Percentiles rank a stretch among this genome's conserved stretches.
Evolutionary conservation across 2,329 filamentous ascomycete species (phyloP).

Genomic region (Pezicula neosporulosa): DNA sequence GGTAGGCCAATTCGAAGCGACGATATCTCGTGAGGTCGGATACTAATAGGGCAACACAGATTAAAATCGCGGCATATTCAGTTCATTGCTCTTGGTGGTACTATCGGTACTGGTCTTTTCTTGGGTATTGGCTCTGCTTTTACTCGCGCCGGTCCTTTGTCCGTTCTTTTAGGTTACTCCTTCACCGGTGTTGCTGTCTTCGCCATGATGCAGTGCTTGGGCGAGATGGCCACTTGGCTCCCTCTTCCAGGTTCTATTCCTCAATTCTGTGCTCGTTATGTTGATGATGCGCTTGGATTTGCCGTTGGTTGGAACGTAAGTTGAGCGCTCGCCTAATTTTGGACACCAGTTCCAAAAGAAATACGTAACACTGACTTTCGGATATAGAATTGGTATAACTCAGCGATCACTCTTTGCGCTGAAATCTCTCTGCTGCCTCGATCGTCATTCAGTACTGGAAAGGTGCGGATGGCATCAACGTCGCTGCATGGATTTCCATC

Average conservation of each 20-base stretch:
- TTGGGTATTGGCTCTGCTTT: constrained; percentile 51
- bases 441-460: constrained; percentile 47
- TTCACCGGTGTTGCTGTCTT: constrained; percentile 49
- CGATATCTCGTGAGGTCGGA: not conserved
- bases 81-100: constrained; percentile 57
- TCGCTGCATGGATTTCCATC: constrained; percentile 35
- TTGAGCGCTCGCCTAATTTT: constrained; percentile 70
- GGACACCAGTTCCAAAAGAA: not conserved
- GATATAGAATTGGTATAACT: constrained; percentile 25
- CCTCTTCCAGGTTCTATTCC: constrained; percentile 49
- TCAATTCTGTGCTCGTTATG: constrained; percentile 38
- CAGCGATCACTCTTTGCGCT: constrained; percentile 34
- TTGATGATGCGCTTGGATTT: constrained; percentile 52
- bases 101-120: constrained; percentile 53
- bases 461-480: constrained; percentile 23
- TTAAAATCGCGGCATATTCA: constrained; percentile 48
- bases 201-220: constrained; percentile 46
- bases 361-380: not conserved
- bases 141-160: constrained; percentile 49
- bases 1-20: constrained; percentile 27
- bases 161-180: constrained; percentile 48
- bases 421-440: constrained; percentile 46
- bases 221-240: constrained; percentile 48
- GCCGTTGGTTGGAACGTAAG: constrained; percentile 56
- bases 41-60: constrained; percentile 8